A percentile compares a stretch with the other conserved stretches of the same genome.
Conservation (phyloP, 2,329 filamentous ascomycete species). For the Aspergillus ruber region DNA sequence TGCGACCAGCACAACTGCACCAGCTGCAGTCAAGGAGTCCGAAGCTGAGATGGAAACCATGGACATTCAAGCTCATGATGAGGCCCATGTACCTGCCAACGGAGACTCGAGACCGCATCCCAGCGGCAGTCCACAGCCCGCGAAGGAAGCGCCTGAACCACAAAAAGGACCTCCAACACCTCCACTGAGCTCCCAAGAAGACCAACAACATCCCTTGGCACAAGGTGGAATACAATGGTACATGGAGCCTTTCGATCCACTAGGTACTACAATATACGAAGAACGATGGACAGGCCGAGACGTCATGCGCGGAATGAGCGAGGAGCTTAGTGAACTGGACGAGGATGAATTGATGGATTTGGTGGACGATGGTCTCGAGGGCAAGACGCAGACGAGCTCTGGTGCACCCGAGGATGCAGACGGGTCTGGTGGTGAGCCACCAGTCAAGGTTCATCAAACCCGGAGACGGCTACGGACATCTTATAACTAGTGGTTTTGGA, state of each 20-base stretch:
- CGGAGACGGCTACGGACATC: conserved; percentile 16
- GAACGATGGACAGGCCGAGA: conserved; percentile 69
- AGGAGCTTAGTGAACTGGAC: conserved; percentile 85
- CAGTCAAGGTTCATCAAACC: conserved; percentile 23
- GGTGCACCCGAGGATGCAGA: conserved; percentile 10
- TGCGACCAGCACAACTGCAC: conserved; percentile 4
- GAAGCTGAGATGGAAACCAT: conserved; percentile 9
- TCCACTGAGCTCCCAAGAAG: conserved; percentile 35
- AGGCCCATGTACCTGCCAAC: conserved; percentile 12
- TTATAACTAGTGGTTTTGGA: too few relatives aligned
- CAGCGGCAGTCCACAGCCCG: conserved; percentile 30
- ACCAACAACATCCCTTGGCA: conserved; percentile 47
- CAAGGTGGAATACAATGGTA: conserved; percentile 86
- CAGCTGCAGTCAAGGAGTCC: conserved; percentile 6
- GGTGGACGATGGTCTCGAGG: conserved; percentile 44
- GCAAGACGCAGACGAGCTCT: conserved; percentile 4
- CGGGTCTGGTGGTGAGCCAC: background rate
- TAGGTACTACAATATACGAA: conserved; percentile 72
- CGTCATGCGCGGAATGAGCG: conserved; percentile 66
- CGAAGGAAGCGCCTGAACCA: conserved; percentile 37
- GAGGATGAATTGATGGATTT: conserved; percentile 79
- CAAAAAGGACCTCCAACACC: conserved; percentile 31
- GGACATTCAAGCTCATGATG: conserved; percentile 19
- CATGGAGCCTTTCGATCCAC: conserved; percentile 69
- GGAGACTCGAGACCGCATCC: conserved; percentile 24